Evolutionary conservation across 257 asterid genomes (phyloP).

Genomic region (Gynochthodes officinalis): DNA sequence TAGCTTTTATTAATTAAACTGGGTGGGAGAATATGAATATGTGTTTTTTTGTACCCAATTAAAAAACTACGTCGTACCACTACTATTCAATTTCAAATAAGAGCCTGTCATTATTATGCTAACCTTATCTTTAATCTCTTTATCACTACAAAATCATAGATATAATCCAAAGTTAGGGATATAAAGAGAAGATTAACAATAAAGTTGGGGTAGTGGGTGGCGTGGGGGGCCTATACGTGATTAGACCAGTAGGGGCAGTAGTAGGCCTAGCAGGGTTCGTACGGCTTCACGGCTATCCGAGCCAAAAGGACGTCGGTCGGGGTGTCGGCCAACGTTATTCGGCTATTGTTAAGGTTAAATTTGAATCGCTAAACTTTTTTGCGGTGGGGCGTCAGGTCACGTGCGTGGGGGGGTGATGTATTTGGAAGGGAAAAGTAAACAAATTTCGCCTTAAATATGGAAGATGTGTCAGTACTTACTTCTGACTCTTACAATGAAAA

Average conservation of each 20-base stretch:
- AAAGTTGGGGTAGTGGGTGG: conserved; percentile 10
- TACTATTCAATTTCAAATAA: conserved; percentile 18
- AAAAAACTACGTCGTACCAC: background rate
- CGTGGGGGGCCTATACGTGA: conserved; percentile 23
- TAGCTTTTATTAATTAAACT: background rate
- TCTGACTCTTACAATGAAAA: too few species aligned
- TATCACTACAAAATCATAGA: background rate
- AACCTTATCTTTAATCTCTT: conserved; percentile 21
- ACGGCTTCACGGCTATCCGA: conserved; percentile 1
- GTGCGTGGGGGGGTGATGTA: conserved; percentile 26
- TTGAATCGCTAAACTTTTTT: background rate
- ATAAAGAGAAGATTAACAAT: background rate
- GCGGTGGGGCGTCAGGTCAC: conserved; percentile 29
- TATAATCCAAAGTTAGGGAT: conserved; percentile 12
- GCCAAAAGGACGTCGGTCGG: conserved; percentile 15
- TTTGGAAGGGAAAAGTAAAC: conserved; percentile 1
- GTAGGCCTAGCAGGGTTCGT: background rate
- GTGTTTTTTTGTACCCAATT: conserved; percentile 4
- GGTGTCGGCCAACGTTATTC: conserved; percentile 2
- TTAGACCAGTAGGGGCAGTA: background rate
- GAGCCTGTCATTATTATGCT: conserved; percentile 18
- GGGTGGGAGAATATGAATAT: conserved; percentile 33
- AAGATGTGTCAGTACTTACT: background rate
- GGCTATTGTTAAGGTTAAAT: background rate
- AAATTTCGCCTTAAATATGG: background rate